Percentiles rank a stretch among this genome's conserved stretches.
Evolutionary conservation across 768 basidiomycete species (phyloP).

Genomic region (Tremella fuciformis): DNA sequence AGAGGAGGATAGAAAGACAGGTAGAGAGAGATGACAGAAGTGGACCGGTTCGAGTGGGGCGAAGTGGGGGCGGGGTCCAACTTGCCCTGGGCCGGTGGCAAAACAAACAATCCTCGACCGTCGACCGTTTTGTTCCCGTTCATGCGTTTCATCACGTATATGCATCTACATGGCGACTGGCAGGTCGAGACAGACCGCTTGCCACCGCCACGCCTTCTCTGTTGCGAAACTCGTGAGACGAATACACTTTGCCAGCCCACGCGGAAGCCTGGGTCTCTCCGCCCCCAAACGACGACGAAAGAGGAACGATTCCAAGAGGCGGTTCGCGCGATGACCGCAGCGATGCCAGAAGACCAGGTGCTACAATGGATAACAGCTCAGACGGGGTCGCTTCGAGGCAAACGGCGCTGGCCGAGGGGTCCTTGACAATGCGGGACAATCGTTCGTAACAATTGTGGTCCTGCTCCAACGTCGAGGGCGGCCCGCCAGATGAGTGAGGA

Average conservation of each 20-base stretch:
- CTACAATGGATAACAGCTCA: slow-evolving; percentile 27
- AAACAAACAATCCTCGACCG: neutral
- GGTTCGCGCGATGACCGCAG: slow-evolving; percentile 24
- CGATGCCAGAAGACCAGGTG: slow-evolving; percentile 18
- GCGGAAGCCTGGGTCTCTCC: slow-evolving; percentile 24
- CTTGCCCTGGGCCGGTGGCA: neutral
- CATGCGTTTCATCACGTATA: neutral
- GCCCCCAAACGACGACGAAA: neutral
- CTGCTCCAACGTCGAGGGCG: too few relatives aligned
- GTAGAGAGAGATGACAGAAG: neutral
- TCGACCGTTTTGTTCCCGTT: neutral
- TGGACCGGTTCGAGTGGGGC: neutral
- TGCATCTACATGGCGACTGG: slow-evolving; percentile 41
- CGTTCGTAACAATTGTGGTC: too few relatives aligned
- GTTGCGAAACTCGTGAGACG: slow-evolving; percentile 32
- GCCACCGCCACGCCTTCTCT: slow-evolving; percentile 23
- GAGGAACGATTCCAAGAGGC: slow-evolving; percentile 26
- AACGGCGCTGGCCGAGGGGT: slow-evolving; percentile 4
- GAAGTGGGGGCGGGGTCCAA: slow-evolving; percentile 2
- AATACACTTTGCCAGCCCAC: slow-evolving; percentile 45
- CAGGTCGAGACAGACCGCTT: slow-evolving; percentile 24
- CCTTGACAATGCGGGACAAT: too few relatives aligned
- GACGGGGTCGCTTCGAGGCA: slow-evolving; percentile 23
- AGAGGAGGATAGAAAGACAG: neutral
- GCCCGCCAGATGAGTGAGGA: too few relatives aligned